Conservation (phyloP, 345 rosid genomes). For the Psidium guajava region DNA sequence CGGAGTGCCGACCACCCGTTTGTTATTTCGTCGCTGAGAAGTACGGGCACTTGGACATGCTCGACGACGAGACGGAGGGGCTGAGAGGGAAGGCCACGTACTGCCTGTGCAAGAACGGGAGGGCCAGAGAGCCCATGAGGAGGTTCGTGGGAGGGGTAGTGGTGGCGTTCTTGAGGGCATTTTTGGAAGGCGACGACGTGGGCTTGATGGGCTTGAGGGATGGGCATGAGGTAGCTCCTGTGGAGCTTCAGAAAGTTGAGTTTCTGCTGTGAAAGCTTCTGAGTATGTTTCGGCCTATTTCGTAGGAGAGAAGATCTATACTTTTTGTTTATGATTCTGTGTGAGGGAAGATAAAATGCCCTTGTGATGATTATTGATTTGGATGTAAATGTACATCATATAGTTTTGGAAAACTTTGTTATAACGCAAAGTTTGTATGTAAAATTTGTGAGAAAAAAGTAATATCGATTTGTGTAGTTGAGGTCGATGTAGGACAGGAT, state of each 20-base stretch:
- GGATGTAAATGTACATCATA: neutral
- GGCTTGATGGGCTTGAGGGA: constrained; percentile 45
- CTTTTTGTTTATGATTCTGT: neutral
- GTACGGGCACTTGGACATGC: constrained; percentile 75
- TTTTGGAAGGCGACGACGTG: constrained; percentile 34
- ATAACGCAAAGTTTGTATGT: neutral
- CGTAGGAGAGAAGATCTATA: neutral
- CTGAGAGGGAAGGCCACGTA: constrained; percentile 53
- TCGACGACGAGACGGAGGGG: constrained; percentile 75
- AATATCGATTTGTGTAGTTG: rapidly evolving
- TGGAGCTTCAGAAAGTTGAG: constrained; percentile 5
- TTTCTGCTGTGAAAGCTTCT: neutral
- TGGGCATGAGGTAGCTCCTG: constrained; percentile 8
- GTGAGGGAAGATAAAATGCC: neutral
- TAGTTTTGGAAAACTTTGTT: neutral
- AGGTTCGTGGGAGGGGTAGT: constrained; percentile 55
- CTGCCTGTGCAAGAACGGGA: constrained; percentile 68
- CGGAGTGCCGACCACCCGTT: constrained; percentile 59
- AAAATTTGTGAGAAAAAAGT: neutral
- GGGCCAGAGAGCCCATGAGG: constrained; percentile 74
- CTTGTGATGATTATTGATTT: neutral
- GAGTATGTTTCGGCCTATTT: neutral
- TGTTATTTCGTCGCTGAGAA: constrained; percentile 64
- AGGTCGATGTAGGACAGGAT: neutral
- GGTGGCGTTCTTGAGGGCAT: constrained; percentile 66